phyloP scores from a whole-genome alignment of 352 stramenopile species.

The Globisporangium polare region DNA sequence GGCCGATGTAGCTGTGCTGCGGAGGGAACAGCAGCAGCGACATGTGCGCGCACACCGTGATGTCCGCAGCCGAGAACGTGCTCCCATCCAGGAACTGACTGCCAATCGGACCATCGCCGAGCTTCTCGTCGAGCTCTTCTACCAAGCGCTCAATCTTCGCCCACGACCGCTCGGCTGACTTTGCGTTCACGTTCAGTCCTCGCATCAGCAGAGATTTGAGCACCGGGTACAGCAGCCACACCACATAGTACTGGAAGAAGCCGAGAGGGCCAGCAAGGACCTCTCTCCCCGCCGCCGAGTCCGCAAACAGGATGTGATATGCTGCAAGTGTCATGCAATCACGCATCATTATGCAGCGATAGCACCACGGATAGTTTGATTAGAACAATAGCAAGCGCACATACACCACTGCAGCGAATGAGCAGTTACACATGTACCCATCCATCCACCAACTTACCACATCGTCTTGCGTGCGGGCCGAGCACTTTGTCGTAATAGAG shows the following conservation, averaged over 20 bases:
- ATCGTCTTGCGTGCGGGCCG: conserved; percentile 27
- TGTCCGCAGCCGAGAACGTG: conserved; percentile 46
- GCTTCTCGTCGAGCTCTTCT: conserved; percentile 18
- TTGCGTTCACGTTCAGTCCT: conserved; percentile 32
- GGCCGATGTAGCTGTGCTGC: conserved; percentile 34
- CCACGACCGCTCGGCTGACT: conserved; percentile 23
- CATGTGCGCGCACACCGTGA: conserved; percentile 51
- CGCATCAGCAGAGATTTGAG: conserved; percentile 26
- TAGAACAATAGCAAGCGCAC: not conserved
- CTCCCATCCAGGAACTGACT: conserved; percentile 32
- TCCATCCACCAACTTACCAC: conserved; percentile 19
- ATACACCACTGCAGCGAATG: not conserved
- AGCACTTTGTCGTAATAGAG: conserved; percentile 36
- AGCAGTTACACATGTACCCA: not conserved
- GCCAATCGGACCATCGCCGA: conserved; percentile 38
- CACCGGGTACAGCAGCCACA: conserved; percentile 23
- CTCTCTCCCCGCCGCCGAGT: conserved; percentile 14
- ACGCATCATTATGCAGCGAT: not conserved
- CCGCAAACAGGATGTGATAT: conserved; percentile 33
- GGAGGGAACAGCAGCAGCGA: conserved; percentile 30
- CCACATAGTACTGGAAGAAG: conserved; percentile 21
- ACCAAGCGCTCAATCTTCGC: conserved; percentile 25
- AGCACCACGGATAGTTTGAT: too few relatives aligned
- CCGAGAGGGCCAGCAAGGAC: conserved; percentile 21
- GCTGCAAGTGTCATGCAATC: conserved; percentile 11